Evolutionary conservation across 352 stramenopile genomes (phyloP).

Genomic region (Blastocystis sp.): DNA sequence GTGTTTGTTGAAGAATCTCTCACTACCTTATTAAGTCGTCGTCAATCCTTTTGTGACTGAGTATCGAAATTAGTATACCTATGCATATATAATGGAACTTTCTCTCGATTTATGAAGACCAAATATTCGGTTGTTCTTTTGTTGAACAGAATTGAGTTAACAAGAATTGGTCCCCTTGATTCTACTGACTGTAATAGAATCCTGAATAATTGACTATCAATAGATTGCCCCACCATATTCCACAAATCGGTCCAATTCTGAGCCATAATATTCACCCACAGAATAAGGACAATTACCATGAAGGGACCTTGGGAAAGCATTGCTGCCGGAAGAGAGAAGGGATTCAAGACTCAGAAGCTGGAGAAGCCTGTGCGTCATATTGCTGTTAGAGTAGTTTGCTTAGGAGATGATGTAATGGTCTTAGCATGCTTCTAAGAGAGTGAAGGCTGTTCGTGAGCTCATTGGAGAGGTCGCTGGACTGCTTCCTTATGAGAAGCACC

Average conservation of each 20-base stretch:
- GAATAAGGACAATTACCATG: slow-evolving; percentile 53
- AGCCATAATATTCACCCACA: neutral
- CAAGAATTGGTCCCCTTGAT: no score
- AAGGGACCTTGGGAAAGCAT: slow-evolving; percentile 63
- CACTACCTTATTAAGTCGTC: no score
- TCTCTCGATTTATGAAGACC: no score
- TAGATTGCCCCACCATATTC: neutral
- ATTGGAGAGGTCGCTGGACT: slow-evolving; percentile 46
- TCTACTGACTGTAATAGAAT: no score
- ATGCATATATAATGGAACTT: no score
- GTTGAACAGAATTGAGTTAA: no score
- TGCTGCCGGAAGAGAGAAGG: slow-evolving; percentile 50
- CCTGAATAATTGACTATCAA: no score
- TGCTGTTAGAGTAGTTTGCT: neutral
- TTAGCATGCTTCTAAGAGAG: slow-evolving; percentile 18
- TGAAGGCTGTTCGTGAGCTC: slow-evolving; percentile 45
- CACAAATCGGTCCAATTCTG: neutral
- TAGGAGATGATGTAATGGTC: no score
- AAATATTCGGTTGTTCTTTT: no score
- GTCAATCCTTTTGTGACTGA: no score
- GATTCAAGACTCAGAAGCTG: slow-evolving; percentile 52
- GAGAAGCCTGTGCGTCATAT: neutral
- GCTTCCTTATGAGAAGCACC: slow-evolving; percentile 57
- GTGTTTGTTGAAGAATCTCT: no score
- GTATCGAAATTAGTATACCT: no score